A percentile compares a stretch with the other conserved stretches of the same genome.
Conservation (phyloP, 2,329 filamentous ascomycete species). For the Gyromitra esculenta region DNA sequence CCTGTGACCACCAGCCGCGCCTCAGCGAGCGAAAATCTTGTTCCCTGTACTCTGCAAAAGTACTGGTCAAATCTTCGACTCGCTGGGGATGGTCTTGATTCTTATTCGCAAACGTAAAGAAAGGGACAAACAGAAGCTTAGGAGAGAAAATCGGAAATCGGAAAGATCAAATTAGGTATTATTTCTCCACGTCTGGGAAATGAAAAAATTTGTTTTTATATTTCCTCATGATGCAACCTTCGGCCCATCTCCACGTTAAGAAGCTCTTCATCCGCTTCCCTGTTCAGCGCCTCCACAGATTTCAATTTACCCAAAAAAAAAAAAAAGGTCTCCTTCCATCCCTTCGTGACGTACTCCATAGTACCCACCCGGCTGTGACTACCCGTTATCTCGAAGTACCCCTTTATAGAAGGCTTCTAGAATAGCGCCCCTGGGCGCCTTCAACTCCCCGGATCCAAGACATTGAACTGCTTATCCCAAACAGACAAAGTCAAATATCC, state of each 20-base stretch:
- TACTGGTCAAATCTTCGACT: conserved; percentile 46
- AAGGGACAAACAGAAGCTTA: conserved; percentile 11
- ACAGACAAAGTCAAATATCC: conserved; percentile 27
- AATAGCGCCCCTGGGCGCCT: conserved; percentile 25
- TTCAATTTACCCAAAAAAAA: conserved; percentile 19
- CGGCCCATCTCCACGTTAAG: conserved; percentile 26
- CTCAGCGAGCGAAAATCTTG: conserved; percentile 34
- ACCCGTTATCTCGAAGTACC: conserved; percentile 44
- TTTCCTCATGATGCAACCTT: conserved; percentile 22
- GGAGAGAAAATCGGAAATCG: background rate
- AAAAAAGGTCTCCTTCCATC: conserved; percentile 17
- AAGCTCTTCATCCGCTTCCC: conserved; percentile 25
- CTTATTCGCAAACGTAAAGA: conserved; percentile 35
- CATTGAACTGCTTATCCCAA: conserved; percentile 38
- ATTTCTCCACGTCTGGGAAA: conserved; percentile 9
- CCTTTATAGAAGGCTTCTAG: conserved; percentile 44
- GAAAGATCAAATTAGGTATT: background rate
- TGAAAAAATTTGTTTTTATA: conserved; percentile 31
- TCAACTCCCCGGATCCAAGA: conserved; percentile 43
- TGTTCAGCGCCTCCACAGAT: conserved; percentile 28
- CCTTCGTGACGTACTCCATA: conserved; percentile 31
- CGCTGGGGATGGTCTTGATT: conserved; percentile 37
- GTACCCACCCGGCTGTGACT: conserved; percentile 48
- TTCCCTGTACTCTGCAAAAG: conserved; percentile 45
- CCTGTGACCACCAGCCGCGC: conserved; percentile 47